Evolutionary conservation across 768 basidiomycete genomes (phyloP), one percentile per base, ranked within the genome.

Genomic region (Gymnopilus junonius): DNA sequence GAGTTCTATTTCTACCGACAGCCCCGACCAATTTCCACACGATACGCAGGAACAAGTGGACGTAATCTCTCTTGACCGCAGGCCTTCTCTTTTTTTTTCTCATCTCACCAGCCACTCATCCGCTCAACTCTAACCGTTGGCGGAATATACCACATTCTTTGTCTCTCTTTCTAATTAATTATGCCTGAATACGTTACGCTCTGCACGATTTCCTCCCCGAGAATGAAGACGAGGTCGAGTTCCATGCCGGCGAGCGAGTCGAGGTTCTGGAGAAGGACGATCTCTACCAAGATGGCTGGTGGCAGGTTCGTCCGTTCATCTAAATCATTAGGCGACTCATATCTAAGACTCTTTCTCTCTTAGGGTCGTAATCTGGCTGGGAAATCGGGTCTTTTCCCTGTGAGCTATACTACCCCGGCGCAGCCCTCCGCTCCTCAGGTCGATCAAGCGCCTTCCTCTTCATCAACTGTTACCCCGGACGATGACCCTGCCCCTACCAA

Each of bases 281-380:
- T 67, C 77, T 86, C 61, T 99, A 93, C 73, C 86, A 86, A n/a
- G 97, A 99, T 75, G 97, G 97, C n/a, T 99, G 97, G 97, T 99
- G 94, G 94, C 79, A 83, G 73, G 83, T 82, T 65, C 61, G 80
- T 71, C 63, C 40, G 53, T 40, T 42, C 63, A 40, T 45, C 15
- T 42, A 17, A 29, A 25, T 46, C 17, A 32, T 35, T 8, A 31
- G 29, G 29, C 11, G 14, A 8, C 40, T 20, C 14, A 20, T 17
- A 42, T 42, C 14, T 42, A 2, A 42, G 40, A 42, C 40, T 42
- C n/a, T n/a, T n/a, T n/a, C n/a, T n/a, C n/a, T n/a, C n/a, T 31
- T 67, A 95, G 93, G 95, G 96, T 14, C 88, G 91, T 35, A 97
- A 95, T 76, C 73, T 84, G 5, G 80, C 85, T 11, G 97, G 96